A percentile compares a stretch with the other conserved stretches of the same genome.
Conservation (phyloP, 2,329 filamentous ascomycete genomes). For the Apiospora koreana region DNA sequence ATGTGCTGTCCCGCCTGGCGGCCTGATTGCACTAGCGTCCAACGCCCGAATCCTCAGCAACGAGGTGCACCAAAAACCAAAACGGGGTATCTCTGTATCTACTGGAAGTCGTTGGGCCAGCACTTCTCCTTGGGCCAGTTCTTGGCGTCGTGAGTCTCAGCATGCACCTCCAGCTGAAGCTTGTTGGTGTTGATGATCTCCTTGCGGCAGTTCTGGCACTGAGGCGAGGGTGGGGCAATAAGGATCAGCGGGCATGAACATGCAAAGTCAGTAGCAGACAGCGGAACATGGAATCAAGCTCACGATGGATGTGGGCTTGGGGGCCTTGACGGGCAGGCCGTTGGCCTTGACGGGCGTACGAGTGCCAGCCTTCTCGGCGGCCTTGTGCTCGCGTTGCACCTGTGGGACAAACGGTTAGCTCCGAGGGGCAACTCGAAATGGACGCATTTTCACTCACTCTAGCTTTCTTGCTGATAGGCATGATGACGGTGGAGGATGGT, state of each 20-base stretch:
- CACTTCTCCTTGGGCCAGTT: slow-evolving; percentile 59
- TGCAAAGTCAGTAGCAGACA: too few relatives aligned
- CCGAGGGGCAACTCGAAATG: not conserved
- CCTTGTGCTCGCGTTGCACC: slow-evolving; percentile 57
- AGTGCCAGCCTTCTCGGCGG: slow-evolving; percentile 55
- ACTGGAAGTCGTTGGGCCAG: slow-evolving; percentile 51
- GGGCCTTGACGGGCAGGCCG: slow-evolving; percentile 54
- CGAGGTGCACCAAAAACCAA: not conserved
- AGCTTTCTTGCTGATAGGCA: slow-evolving; percentile 20
- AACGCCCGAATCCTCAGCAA: not conserved
- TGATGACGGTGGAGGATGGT: not conserved
- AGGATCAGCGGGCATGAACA: slow-evolving; percentile 1
- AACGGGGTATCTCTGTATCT: not conserved
- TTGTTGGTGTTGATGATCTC: slow-evolving; percentile 53
- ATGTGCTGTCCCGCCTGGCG: too few relatives aligned
- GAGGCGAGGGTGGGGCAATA: not conserved
- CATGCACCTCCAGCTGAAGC: slow-evolving; percentile 54
- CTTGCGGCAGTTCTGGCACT: slow-evolving; percentile 54
- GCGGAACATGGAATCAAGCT: slow-evolving; percentile 17
- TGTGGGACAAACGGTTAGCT: slow-evolving; percentile 25
- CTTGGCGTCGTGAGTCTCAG: slow-evolving; percentile 49
- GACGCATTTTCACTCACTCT: slow-evolving; percentile 13
- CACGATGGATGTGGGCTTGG: slow-evolving; percentile 53
- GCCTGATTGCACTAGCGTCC: not conserved
- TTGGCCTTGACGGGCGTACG: slow-evolving; percentile 55